A percentile compares a stretch with the other conserved stretches of the same genome.
Conservation (phyloP, 2,329 filamentous ascomycete genomes). For the Xylaria sp. region DNA sequence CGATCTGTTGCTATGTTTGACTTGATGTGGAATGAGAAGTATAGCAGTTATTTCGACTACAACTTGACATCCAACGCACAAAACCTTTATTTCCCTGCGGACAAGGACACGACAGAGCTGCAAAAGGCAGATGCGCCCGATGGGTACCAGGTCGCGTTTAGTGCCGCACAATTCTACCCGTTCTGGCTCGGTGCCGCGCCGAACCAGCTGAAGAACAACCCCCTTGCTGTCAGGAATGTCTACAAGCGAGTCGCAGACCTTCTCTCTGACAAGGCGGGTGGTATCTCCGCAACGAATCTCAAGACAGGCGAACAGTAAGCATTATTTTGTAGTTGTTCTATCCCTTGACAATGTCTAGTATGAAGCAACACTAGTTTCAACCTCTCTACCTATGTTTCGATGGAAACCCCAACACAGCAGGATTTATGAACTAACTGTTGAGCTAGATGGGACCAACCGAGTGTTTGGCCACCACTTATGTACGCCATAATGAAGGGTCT, state of each 20-base stretch:
- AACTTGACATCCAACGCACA: slow-evolving; percentile 65
- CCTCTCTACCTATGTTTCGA: not conserved
- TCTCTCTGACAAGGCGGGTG: slow-evolving; percentile 59
- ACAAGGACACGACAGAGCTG: slow-evolving; percentile 50
- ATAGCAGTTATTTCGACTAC: slow-evolving; percentile 71
- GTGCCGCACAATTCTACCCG: slow-evolving; percentile 67
- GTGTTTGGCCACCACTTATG: slow-evolving; percentile 72
- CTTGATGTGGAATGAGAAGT: slow-evolving; percentile 68
- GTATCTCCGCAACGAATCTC: slow-evolving; percentile 67
- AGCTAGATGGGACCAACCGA: slow-evolving; percentile 68
- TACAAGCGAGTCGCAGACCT: slow-evolving; percentile 60
- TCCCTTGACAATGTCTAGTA: not conserved
- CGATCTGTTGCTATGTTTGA: slow-evolving; percentile 67
- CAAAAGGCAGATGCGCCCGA: slow-evolving; percentile 54
- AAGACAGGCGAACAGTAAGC: slow-evolving; percentile 55
- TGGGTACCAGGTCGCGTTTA: slow-evolving; percentile 63
- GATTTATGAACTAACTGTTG: slow-evolving; percentile 1
- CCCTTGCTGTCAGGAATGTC: slow-evolving; percentile 59
- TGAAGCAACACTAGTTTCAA: not conserved
- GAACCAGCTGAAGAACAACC: slow-evolving; percentile 60
- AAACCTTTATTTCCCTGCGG: slow-evolving; percentile 58
- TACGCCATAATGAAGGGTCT: slow-evolving; percentile 68
- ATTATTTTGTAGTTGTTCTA: not conserved
- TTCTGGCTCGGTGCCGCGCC: slow-evolving; percentile 73
- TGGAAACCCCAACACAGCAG: not conserved